Evolutionary conservation across 2,329 filamentous ascomycete genomes (phyloP).

Genomic region (Fusarium tricinctum): DNA sequence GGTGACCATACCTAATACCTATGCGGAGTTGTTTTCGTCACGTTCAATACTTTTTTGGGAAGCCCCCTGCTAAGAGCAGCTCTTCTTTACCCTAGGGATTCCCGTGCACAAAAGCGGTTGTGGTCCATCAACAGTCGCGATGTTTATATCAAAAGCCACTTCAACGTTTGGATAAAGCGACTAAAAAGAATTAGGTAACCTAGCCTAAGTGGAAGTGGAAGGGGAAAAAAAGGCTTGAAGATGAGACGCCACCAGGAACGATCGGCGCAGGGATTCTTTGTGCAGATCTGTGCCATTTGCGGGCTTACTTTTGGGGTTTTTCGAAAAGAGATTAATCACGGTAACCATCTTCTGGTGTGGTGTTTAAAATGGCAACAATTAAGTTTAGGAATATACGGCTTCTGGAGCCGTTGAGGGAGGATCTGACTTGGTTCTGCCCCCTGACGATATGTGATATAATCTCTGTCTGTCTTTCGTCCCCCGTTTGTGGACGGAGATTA

Average conservation of each 20-base stretch:
- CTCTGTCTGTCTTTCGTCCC: conserved; percentile 7
- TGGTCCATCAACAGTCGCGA: conserved; percentile 7
- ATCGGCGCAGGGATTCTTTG: conserved; percentile 48
- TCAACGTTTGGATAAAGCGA: conserved; percentile 31
- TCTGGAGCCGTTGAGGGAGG: conserved; percentile 4
- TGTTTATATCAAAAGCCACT: conserved; percentile 21
- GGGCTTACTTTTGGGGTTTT: conserved; percentile 33
- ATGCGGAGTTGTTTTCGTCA: conserved; percentile 24
- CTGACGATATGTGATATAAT: conserved; percentile 6
- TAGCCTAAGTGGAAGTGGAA: conserved; percentile 7
- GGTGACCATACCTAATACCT: conserved; percentile 19
- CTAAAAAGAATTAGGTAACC: conserved; percentile 21
- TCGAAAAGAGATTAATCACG: conserved; percentile 21
- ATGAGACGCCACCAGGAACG: conserved; percentile 47
- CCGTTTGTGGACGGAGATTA: conserved; percentile 37
- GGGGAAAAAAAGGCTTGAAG: conserved; percentile 35
- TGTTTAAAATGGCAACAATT: conserved; percentile 33
- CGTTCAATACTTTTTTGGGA: conserved; percentile 19
- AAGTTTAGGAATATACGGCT: conserved; percentile 15
- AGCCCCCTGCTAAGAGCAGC: background rate
- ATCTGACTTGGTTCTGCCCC: conserved; percentile 25
- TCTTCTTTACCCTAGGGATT: background rate
- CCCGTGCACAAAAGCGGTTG: background rate
- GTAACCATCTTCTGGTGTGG: conserved; percentile 7
- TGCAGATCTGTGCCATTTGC: conserved; percentile 48